phyloP scores from a whole-genome alignment of 2,329 filamentous ascomycete genomes.

The Domatiomyces globalis region DNA sequence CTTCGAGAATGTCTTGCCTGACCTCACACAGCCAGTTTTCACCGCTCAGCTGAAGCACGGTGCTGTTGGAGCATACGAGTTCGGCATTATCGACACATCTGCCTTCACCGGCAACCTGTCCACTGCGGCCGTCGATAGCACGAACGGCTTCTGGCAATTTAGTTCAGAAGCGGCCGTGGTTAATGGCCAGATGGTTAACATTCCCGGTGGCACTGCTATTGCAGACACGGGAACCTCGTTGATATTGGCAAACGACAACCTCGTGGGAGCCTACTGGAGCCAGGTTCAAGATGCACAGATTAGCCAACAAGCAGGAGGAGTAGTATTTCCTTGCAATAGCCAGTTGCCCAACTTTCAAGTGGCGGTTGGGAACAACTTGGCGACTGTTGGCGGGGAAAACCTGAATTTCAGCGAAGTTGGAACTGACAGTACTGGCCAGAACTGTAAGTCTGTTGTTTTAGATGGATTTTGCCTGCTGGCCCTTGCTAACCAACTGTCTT shows the following conservation, averaged over 20 bases:
- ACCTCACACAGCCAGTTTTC: constrained; percentile 52
- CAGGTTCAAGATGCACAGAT: constrained; percentile 39
- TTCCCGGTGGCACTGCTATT: constrained; percentile 35
- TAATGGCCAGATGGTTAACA: constrained; percentile 27
- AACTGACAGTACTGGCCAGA: constrained; percentile 28
- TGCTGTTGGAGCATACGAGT: constrained; percentile 54
- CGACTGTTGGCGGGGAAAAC: constrained; percentile 41
- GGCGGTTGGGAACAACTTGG: constrained; percentile 36
- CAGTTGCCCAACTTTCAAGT: constrained; percentile 42
- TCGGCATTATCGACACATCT: constrained; percentile 51
- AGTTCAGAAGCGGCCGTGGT: constrained; percentile 43
- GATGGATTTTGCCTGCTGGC: not conserved
- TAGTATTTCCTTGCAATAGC: constrained; percentile 44
- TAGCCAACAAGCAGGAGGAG: constrained; percentile 33
- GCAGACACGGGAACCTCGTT: constrained; percentile 57
- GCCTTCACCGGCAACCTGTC: constrained; percentile 50
- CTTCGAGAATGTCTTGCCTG: constrained; percentile 53
- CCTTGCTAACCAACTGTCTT: constrained; percentile 9
- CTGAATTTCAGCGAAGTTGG: constrained; percentile 42
- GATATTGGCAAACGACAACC: constrained; percentile 43
- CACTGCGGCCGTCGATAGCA: constrained; percentile 48
- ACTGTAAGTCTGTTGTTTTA: constrained; percentile 24
- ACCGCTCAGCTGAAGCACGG: constrained; percentile 53
- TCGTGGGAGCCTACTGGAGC: constrained; percentile 48
- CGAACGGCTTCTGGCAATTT: constrained; percentile 57